Conservation (phyloP, 148 eudicot genomes). For the Pharnaceum exiguum region DNA sequence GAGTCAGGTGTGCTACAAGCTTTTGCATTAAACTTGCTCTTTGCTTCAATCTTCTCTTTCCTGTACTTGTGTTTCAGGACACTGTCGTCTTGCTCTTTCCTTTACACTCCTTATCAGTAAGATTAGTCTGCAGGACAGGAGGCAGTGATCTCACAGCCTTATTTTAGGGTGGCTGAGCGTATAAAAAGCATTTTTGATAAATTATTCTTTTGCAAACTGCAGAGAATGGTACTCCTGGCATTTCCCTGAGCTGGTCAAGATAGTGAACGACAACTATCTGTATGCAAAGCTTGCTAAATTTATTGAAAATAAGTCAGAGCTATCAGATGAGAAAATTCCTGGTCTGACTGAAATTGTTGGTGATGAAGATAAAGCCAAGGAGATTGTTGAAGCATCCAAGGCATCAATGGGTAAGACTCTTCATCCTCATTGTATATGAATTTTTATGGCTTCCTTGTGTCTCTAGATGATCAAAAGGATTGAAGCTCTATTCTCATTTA, state of each 20-base stretch:
- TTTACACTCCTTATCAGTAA: no score
- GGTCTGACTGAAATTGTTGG: slow-evolving; percentile 75
- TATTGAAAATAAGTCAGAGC: slow-evolving; percentile 69
- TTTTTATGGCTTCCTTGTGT: not conserved
- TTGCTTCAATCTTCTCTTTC: no score
- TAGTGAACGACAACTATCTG: slow-evolving; percentile 83
- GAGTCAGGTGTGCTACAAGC: slow-evolving; percentile 74
- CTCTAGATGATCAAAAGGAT: not conserved
- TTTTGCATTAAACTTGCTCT: no score
- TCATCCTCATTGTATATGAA: not conserved
- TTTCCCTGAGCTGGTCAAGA: slow-evolving; percentile 89
- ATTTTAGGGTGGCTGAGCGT: not conserved
- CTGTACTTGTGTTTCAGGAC: no score
- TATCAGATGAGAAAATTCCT: slow-evolving; percentile 68
- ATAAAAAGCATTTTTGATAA: not conserved
- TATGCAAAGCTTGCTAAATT: slow-evolving; percentile 79
- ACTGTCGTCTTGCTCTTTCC: no score
- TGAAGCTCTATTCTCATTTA: not conserved
- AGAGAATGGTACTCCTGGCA: slow-evolving; percentile 99
- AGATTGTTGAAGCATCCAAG: slow-evolving; percentile 90
- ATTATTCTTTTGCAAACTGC: slow-evolving; percentile 13
- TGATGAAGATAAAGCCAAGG: slow-evolving; percentile 98
- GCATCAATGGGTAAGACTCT: slow-evolving; percentile 82
- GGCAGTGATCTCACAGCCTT: no score
- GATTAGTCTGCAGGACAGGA: no score